phyloP scores from a whole-genome alignment of 176 grass and related monocot species.

The Carex scoparia region DNA sequence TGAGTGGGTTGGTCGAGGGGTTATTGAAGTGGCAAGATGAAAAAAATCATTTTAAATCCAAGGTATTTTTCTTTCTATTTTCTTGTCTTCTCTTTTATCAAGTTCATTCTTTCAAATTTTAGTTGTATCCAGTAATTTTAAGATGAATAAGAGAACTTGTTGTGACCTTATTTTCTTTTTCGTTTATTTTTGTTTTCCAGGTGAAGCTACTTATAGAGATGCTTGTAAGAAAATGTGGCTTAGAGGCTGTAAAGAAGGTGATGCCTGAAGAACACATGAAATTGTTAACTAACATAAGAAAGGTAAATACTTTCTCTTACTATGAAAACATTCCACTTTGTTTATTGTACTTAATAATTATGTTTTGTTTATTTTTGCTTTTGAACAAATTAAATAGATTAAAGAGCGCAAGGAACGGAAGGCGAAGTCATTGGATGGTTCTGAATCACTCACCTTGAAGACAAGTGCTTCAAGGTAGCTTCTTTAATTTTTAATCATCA shows the following conservation, averaged over 20 bases:
- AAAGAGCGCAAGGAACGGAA: constrained; percentile 79
- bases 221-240: constrained; percentile 92
- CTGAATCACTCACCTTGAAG: constrained; percentile 52
- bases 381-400: constrained; percentile 38
- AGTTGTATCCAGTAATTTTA: not conserved
- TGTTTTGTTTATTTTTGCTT: not conserved
- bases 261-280: constrained; percentile 99
- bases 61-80: constrained; percentile 50
- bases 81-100: not conserved
- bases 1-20: constrained; percentile 66
- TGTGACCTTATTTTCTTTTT: not conserved
- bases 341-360: not conserved
- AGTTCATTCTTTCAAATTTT: not conserved
- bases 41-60: constrained; percentile 84
- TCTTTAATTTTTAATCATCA: not conserved
- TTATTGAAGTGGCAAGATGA: constrained; percentile 71
- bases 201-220: constrained; percentile 88
- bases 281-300: constrained; percentile 77
- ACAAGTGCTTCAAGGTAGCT: constrained; percentile 65
- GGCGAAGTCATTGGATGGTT: constrained; percentile 57
- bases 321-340: constrained; percentile 2
- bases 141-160: not conserved
- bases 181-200: constrained; percentile 32
- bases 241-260: constrained; percentile 84
- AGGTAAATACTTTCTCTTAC: constrained; percentile 43